Percentiles rank a stretch among this genome's conserved stretches.
Conservation (phyloP, 2,329 filamentous ascomycete genomes). For the Exophiala alcalophila region DNA sequence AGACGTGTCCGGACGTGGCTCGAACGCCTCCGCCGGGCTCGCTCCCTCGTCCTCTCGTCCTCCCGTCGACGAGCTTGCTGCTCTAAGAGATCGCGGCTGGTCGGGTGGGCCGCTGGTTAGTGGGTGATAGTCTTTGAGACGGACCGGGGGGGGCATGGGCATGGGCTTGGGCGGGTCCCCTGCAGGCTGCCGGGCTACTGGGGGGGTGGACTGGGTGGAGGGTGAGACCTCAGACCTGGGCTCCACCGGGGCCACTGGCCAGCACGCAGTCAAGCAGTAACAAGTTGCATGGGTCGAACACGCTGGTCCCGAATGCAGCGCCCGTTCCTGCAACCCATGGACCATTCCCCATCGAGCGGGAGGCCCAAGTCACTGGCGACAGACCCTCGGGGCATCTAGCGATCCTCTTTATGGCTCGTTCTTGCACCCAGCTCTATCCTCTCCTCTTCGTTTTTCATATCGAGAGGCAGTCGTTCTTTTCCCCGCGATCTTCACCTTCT, state of each 20-base stretch:
- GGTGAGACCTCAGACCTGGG: slow-evolving; percentile 20
- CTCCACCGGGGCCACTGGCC: slow-evolving; percentile 21
- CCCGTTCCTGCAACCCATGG: slow-evolving; percentile 25
- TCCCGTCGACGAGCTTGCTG: slow-evolving; percentile 14
- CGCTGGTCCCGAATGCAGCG: slow-evolving; percentile 30
- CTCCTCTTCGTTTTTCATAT: slow-evolving; percentile 30
- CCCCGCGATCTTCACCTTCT: slow-evolving; percentile 29
- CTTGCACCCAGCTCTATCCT: slow-evolving; percentile 28
- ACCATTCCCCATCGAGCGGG: slow-evolving; percentile 20
- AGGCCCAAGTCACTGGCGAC: slow-evolving; percentile 27
- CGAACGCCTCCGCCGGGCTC: too few relatives aligned
- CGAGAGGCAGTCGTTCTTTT: slow-evolving; percentile 29
- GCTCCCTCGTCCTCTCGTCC: neutral
- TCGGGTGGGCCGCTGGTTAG: slow-evolving; percentile 24
- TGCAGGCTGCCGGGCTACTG: neutral
- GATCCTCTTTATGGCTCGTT: slow-evolving; percentile 31
- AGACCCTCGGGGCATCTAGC: slow-evolving; percentile 26
- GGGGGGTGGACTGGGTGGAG: too few relatives aligned
- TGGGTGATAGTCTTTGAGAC: slow-evolving; percentile 31
- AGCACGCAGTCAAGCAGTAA: too few relatives aligned
- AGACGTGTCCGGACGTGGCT: too few relatives aligned
- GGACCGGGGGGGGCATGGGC: slow-evolving; percentile 26
- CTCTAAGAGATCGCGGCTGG: slow-evolving; percentile 24
- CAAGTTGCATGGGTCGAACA: slow-evolving; percentile 26
- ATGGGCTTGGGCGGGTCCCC: slow-evolving; percentile 28